Evolutionary conservation across 2,329 filamentous ascomycete genomes (phyloP).

Genomic region (Diaporthe sp.): DNA sequence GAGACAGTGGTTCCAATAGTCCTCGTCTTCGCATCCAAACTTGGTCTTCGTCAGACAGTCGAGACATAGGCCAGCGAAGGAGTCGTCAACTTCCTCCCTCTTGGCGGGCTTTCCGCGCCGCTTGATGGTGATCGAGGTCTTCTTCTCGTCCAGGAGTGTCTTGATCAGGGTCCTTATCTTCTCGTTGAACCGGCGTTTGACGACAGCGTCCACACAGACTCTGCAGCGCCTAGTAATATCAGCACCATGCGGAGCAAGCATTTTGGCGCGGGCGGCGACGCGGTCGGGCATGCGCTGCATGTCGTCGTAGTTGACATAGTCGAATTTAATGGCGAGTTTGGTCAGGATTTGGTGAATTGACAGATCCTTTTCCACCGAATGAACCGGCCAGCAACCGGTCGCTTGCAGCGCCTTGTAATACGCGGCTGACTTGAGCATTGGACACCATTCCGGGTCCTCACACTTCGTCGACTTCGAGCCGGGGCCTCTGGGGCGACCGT

Average conservation of each 20-base stretch:
- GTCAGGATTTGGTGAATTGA: neutral
- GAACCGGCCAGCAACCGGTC: neutral
- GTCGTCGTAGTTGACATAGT: neutral
- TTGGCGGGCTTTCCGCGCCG: neutral
- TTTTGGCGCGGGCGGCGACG: neutral
- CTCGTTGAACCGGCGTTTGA: slow-evolving; percentile 19
- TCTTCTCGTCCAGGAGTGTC: slow-evolving; percentile 14
- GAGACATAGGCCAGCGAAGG: slow-evolving; percentile 13
- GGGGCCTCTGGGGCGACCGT: neutral
- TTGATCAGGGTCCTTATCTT: slow-evolving; percentile 4
- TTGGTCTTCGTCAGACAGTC: neutral
- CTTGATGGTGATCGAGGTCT: neutral
- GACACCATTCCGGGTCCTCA: slow-evolving; percentile 1
- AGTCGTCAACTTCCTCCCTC: neutral
- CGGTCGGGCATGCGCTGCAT: neutral
- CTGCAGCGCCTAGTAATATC: neutral
- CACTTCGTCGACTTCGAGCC: neutral
- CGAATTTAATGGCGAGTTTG: neutral
- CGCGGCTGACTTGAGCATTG: neutral
- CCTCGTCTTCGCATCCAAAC: neutral
- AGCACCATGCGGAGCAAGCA: neutral
- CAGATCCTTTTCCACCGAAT: neutral
- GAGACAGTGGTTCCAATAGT: slow-evolving; percentile 6
- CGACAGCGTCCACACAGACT: neutral
- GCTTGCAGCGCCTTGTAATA: neutral